These are phyloP conservation scores for Vanderwaltozyma verrucispora DNA, from an alignment of 805 yeast genomes.

Conservation along the genomic window DNA sequence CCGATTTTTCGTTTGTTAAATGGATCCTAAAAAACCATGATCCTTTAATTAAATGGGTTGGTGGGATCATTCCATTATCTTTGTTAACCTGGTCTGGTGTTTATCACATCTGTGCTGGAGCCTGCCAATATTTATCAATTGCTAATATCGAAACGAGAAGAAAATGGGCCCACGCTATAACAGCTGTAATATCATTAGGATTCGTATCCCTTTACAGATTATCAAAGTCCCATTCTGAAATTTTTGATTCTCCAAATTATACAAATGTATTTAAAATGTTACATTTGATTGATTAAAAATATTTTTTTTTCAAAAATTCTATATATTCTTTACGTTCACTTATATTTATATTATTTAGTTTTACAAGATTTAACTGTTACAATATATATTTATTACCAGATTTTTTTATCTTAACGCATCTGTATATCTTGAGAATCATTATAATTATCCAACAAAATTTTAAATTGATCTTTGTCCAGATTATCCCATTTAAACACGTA, in stretches of 20 bases:
- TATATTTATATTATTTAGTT: too few species aligned
- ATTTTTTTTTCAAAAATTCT: too few species aligned
- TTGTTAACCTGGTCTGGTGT: constrained; percentile 14
- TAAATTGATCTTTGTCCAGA: constrained; percentile 10
- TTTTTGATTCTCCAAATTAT: constrained; percentile 7
- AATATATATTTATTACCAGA: too few species aligned
- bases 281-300: neutral
- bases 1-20: constrained; percentile 16
- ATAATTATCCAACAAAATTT: neutral
- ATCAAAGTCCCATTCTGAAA: constrained; percentile 1
- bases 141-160: constrained; percentile 10
- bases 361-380: too few species aligned
- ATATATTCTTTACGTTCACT: too few species aligned
- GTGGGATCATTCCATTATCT: constrained; percentile 16
- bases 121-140: constrained; percentile 13
- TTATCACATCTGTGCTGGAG: constrained; percentile 19
- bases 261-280: constrained; percentile 5
- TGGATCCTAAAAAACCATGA: constrained; percentile 17
- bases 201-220: constrained; percentile 13
- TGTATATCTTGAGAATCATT: neutral
- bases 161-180: constrained; percentile 11
- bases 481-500: constrained; percentile 23
- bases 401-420: too few species aligned
- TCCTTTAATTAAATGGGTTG: constrained; percentile 11
- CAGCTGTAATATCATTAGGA: constrained; percentile 8